Evolutionary conservation across 768 basidiomycete genomes (phyloP).

Genomic region (Harrya chromipes): DNA sequence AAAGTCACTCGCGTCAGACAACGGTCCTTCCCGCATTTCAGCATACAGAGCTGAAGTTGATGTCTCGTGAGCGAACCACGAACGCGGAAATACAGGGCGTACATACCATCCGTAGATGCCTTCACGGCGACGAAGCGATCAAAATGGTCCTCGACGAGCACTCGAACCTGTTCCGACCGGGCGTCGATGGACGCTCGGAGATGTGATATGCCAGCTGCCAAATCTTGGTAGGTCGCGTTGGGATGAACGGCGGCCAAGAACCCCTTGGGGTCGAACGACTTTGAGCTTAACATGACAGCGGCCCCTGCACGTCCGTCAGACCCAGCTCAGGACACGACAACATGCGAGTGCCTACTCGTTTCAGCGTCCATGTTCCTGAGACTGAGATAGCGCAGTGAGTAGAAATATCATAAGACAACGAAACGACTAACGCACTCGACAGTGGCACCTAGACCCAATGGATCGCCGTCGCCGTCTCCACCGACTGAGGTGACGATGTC

Average conservation of each 20-base stretch:
- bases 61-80: neutral
- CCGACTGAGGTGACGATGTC: constrained; percentile 59
- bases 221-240: constrained; percentile 91
- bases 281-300: constrained; percentile 81
- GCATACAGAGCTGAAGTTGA: constrained; percentile 82
- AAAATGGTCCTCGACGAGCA: constrained; percentile 97
- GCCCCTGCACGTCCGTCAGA: constrained; percentile 50
- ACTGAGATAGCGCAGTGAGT: constrained; percentile 32
- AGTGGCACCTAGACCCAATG: constrained; percentile 68
- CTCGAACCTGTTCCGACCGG: constrained; percentile 89
- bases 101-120: constrained; percentile 86
- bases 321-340: constrained; percentile 1
- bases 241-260: constrained; percentile 92
- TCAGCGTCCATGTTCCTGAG: constrained; percentile 71
- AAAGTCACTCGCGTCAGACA: constrained; percentile 74
- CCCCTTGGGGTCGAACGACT: constrained; percentile 93
- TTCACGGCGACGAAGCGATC: constrained; percentile 98
- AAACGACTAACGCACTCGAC: constrained; percentile 47
- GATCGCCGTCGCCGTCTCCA: constrained; percentile 67
- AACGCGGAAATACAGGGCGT: neutral
- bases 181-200: constrained; percentile 81
- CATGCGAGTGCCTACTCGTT: constrained; percentile 49
- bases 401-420: neutral
- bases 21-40: constrained; percentile 89
- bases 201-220: constrained; percentile 71